Base-by-base conservation (phyloP, 306 rosid genomes). In the Crataegus laevigata region DNA sequence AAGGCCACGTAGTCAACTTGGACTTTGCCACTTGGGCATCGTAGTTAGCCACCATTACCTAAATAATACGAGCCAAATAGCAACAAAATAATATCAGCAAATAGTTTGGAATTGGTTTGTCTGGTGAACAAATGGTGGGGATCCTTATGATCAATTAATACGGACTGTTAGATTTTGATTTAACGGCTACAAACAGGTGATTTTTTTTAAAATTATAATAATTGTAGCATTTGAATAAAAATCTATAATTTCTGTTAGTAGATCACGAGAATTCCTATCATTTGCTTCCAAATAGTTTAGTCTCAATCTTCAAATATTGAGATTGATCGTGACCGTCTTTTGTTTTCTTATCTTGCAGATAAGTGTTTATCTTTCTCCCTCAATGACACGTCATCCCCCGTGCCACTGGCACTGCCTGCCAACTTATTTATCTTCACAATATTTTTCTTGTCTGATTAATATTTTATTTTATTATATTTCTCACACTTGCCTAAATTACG, bases 311-410 rank as follows among this genome's bases (percentile, higher is more conserved):
- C 26, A 55, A 19, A n/a, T n/a, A 55, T n/a, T 7, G 24, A 22
- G 22, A 50, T 50, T 30, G 68, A 63, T 63, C 8, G 25, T 9
- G 68, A 29, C 12, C 54, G 57, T 43, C 5, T 51, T 74, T 69
- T 85, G 85, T 84, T 82, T 74, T 75, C 40, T 87, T 72, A 42
- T 69, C 72, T 77, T 81, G 81, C 43, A 58, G 89, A 89, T 87
- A 81, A 85, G 84, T 75, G 71, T 74, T 75, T 68, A 67, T 63
- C 72, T 57, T 68, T 77, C 84, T 69, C 68, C 18, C 64, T 81
- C 87, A 79, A 58, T 62, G 8, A 28, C 3, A 60, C 64, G 69
- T 76, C 86, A 58, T 47, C 36, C 40, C 57, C 76, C 67, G 67
- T 30, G 45, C 75, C 77, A 22, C 77, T 70, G 55, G 72, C 77